Conservation (phyloP, 179 eudicot species). For the Drosera spatulata region DNA sequence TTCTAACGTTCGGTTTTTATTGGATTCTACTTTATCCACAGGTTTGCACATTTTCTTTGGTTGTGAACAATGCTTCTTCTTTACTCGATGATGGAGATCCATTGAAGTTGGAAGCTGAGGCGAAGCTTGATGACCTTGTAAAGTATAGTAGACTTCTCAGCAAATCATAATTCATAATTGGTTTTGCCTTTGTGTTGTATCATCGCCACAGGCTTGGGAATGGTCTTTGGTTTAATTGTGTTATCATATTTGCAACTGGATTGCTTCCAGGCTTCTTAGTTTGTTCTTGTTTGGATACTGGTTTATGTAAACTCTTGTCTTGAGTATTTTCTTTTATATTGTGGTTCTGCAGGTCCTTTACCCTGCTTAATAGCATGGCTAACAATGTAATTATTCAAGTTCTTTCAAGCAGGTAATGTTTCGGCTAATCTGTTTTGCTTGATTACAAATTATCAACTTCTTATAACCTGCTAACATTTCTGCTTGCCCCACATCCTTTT, state of each 20-base stretch:
- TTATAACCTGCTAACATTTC: no score
- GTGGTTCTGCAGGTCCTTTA: constrained; percentile 37
- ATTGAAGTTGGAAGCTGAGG: constrained; percentile 72
- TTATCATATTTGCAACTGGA: no score
- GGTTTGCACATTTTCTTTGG: constrained; percentile 81
- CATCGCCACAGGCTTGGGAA: no score
- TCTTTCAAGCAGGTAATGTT: constrained; percentile 33
- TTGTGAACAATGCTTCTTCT: constrained; percentile 77
- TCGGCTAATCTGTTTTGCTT: no score
- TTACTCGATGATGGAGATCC: constrained; percentile 71
- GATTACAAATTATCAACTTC: no score
- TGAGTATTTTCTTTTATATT: background rate
- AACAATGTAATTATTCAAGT: constrained; percentile 26
- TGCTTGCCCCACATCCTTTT: no score
- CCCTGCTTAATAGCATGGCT: constrained; percentile 33
- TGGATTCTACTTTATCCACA: constrained; percentile 7
- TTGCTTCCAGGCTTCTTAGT: background rate
- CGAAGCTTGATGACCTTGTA: constrained; percentile 57
- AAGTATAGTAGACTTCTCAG: constrained; percentile 25
- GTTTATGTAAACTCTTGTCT: background rate
- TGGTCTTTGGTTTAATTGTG: no score
- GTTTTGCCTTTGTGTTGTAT: no score
- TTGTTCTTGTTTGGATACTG: background rate
- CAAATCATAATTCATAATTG: no score
- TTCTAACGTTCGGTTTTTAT: background rate